phyloP scores from a whole-genome alignment of 2,329 filamentous ascomycete species.

The Thielaviopsis cerberus region DNA sequence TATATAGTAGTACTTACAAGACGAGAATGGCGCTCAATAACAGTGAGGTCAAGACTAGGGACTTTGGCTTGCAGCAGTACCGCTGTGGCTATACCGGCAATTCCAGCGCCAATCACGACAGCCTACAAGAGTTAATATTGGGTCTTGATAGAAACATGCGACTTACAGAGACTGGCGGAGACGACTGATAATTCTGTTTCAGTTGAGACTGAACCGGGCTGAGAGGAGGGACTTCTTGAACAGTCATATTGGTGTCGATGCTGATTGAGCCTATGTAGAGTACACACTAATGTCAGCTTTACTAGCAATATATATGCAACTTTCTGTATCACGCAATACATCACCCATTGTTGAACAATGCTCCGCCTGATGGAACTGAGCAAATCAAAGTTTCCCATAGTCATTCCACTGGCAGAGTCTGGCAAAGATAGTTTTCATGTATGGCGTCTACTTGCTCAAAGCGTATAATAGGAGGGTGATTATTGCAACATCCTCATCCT shows the following conservation, averaged over 20 bases:
- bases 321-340: not conserved
- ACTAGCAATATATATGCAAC: not conserved
- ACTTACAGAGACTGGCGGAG: not conserved
- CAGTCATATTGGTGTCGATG: not conserved
- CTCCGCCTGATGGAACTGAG: no score
- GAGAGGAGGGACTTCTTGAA: not conserved
- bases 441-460: no score
- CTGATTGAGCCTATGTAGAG: not conserved
- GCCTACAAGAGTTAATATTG: constrained; percentile 12
- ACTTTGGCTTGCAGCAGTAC: constrained; percentile 13
- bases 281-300: not conserved
- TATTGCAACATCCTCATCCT: not conserved
- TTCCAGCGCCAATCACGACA: constrained; percentile 26
- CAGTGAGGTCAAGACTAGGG: constrained; percentile 5
- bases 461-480: not conserved
- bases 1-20: constrained; percentile 11
- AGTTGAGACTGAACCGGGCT: not conserved
- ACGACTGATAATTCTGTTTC: not conserved
- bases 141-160: not conserved
- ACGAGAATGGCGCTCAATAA: constrained; percentile 11
- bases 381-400: not conserved
- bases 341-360: not conserved
- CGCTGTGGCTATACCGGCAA: constrained; percentile 24
- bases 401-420: no score
- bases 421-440: not conserved